Evolutionary conservation across 2,329 filamentous ascomycete genomes (phyloP), one percentile per base, ranked within the genome.

Genomic region (Aureobasidium pullulans): DNA sequence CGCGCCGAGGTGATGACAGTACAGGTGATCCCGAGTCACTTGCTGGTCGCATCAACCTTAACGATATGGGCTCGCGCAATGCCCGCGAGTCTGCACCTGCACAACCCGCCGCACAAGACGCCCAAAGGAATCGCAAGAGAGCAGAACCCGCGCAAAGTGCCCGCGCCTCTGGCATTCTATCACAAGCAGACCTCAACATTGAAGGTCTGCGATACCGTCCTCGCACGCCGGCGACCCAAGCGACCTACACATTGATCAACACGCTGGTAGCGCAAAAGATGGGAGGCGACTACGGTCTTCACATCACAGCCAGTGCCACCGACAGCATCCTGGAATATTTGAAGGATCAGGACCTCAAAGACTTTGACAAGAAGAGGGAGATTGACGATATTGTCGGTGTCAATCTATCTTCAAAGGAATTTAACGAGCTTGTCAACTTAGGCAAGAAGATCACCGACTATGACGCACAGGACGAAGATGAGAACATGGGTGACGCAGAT

Each of bases 401-500:
- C 37, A 85, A 85, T 0, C 83, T 96, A 78, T 86, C 81, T 50
- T 84, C 90, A 1, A 96, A 96, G 71, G 87, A 96, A 72, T 99
- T 97, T 77, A 97, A 97, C 70, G 93, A 97, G 76, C 77, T 99
- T 65, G 86, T 97, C 59, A 99, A 96, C 70, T 78, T 99, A 44
- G 90, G 92, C 64, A 99, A 99, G 79, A 99, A 99, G 76, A 96
- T 99, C 64, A 99, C 94, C 52, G 94, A 99, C 72, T 99, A 97
- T 73, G 89, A 97, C 73, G 89, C 89, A 40, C 91, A 97, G 71
- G 93, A 97, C 64, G 94, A 96, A 34, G 92, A 97, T 63, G 93
- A 96, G 65, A 86, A 91, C 60, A 89, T 90, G 79, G 87, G 84
- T 32, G 85, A 87, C 67, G 71, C 68, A 31, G 87, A 83, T 60